Conservation (phyloP, 345 rosid genomes). For the Passiflora organensis region DNA sequence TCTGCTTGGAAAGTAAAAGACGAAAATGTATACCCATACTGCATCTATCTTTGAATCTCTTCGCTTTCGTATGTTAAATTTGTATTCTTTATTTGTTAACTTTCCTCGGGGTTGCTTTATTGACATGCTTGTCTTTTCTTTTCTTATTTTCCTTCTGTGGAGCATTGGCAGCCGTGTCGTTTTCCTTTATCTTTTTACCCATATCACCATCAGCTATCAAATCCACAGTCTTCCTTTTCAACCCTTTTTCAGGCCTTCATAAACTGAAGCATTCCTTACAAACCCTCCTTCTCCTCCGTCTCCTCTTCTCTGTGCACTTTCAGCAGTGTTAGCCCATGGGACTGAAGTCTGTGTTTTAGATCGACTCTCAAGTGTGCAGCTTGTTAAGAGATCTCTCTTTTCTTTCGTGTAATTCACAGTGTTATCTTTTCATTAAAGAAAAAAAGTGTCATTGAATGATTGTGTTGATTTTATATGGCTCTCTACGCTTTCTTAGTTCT, state of each 20-base stretch:
- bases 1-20: no score
- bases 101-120: constrained; percentile 8
- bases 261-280: constrained; percentile 24
- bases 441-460: background rate
- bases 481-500: background rate
- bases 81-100: background rate
- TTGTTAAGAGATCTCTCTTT: no score
- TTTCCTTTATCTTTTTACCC: constrained; percentile 16
- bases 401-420: no score
- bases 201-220: constrained; percentile 18
- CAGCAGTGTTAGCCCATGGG: constrained; percentile 9
- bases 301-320: background rate
- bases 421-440: no score
- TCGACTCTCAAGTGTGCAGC: no score
- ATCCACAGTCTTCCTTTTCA: constrained; percentile 17
- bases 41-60: constrained; percentile 33
- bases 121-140: constrained; percentile 27
- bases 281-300: no score
- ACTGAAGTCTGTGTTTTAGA: background rate
- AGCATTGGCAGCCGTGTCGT: constrained; percentile 19
- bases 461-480: constrained; percentile 3
- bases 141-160: constrained; percentile 14
- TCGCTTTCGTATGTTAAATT: background rate
- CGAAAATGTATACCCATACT: no score
- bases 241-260: constrained; percentile 5